A percentile compares a stretch with the other conserved stretches of the same genome.
Conservation (phyloP, 148 eudicot species). For the Simmondsia chinensis region DNA sequence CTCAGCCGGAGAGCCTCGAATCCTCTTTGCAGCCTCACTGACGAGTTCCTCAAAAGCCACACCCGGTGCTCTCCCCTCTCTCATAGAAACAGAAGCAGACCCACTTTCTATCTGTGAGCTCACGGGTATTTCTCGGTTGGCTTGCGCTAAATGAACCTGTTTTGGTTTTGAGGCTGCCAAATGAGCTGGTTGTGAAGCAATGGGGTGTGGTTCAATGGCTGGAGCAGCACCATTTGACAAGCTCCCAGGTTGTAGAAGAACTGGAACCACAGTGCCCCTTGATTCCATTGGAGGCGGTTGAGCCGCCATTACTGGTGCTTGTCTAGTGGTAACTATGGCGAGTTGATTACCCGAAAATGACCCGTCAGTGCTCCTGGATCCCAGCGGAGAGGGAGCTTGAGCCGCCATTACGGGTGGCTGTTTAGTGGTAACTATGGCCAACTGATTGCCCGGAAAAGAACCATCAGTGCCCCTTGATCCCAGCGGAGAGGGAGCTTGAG, state of each 20-base stretch:
- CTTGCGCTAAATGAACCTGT: conserved; percentile 19
- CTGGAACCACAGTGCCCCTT: conserved; percentile 71
- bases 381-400: no score
- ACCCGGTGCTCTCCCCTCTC: conserved; percentile 21
- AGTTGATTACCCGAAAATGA: conserved; percentile 23
- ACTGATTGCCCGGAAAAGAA: no score
- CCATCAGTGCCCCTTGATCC: no score
- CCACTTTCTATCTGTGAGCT: no score
- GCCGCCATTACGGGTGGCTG: no score
- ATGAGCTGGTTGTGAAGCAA: conserved; percentile 36
- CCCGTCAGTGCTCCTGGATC: no score
- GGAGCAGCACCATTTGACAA: conserved; percentile 34
- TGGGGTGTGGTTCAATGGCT: conserved; percentile 24
- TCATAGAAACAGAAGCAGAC: no score
- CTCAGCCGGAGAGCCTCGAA: conserved; percentile 14
- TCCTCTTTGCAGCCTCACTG: conserved; percentile 13
- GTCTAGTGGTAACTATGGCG: conserved; percentile 18
- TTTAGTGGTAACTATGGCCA: no score
- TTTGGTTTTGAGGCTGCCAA: conserved; percentile 29
- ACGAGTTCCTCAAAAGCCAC: conserved; percentile 20
- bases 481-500: no score
- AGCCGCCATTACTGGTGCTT: conserved; percentile 24
- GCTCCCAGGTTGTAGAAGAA: conserved; percentile 46
- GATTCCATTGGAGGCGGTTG: conserved; percentile 34
- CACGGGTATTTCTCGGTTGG: conserved; percentile 6